Evolutionary conservation across 805 yeast species (phyloP).

Genomic region (Candida bentonensis): DNA sequence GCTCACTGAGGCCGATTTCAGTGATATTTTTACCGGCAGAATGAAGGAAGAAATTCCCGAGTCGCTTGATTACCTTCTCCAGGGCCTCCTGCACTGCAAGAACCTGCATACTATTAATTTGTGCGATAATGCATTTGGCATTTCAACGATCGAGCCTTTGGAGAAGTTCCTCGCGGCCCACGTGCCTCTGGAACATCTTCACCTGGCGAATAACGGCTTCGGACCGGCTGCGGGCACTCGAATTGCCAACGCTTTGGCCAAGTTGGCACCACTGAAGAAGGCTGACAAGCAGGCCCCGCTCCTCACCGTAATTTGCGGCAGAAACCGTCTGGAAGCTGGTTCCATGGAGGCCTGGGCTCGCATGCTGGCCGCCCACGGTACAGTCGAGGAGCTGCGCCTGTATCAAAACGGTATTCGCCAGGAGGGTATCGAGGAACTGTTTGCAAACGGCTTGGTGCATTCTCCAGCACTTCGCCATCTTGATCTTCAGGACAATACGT

Average conservation of each 20-base stretch:
- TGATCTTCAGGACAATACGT: conserved; percentile 92
- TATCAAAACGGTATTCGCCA: conserved; percentile 98
- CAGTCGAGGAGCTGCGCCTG: conserved; percentile 58
- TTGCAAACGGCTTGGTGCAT: conserved; percentile 54
- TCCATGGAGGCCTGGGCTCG: conserved; percentile 74
- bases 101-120: conserved; percentile 63
- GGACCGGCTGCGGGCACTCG: conserved; percentile 97
- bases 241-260: conserved; percentile 73
- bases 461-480: conserved; percentile 49
- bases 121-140: conserved; percentile 93
- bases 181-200: conserved; percentile 67
- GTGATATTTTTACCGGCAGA: conserved; percentile 91
- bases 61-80: conserved; percentile 57
- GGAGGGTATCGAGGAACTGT: conserved; percentile 65
- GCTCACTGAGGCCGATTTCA: conserved; percentile 57
- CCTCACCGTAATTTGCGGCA: conserved; percentile 87
- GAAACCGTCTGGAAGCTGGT: conserved; percentile 94
- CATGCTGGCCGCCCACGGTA: conserved; percentile 69
- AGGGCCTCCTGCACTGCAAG: conserved; percentile 55
- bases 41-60: conserved; percentile 88
- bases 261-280: conserved; percentile 52
- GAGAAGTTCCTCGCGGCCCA: conserved; percentile 67
- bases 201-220: conserved; percentile 89
- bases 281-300: conserved; percentile 35
- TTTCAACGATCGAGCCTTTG: conserved; percentile 83